phyloP scores from a whole-genome alignment of 129 eudicot genomes.

The Erigeron canadensis region DNA sequence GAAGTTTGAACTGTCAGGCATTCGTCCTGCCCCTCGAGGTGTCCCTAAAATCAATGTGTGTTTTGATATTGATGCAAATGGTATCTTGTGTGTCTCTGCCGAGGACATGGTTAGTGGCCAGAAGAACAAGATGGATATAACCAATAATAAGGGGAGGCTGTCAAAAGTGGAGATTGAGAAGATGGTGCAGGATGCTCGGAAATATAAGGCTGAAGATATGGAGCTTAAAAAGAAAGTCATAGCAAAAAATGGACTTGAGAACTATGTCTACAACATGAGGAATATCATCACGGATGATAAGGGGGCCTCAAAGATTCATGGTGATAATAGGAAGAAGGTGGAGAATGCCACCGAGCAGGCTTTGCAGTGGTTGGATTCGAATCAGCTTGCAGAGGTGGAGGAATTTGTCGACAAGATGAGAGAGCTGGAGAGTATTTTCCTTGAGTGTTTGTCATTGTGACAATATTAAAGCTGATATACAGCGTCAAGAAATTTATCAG shows the following conservation, averaged over 20 bases:
- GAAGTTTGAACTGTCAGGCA: slow-evolving; percentile 18
- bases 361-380: slow-evolving; percentile 18
- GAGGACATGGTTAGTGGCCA: slow-evolving; percentile 58
- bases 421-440: slow-evolving; percentile 17
- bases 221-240: slow-evolving; percentile 10
- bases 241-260: slow-evolving; percentile 14
- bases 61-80: slow-evolving; percentile 30
- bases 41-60: neutral
- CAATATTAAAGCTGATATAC: no score
- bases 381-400: slow-evolving; percentile 15
- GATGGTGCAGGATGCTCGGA: slow-evolving; percentile 49
- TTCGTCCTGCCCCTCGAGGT: slow-evolving; percentile 11
- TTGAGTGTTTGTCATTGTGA: no score
- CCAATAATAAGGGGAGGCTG: slow-evolving; percentile 35
- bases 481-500: no score
- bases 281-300: slow-evolving; percentile 6
- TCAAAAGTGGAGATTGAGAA: slow-evolving; percentile 40
- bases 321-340: slow-evolving; percentile 21
- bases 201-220: slow-evolving; percentile 20
- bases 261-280: slow-evolving; percentile 15
- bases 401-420: slow-evolving; percentile 17
- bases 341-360: slow-evolving; percentile 16
- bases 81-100: slow-evolving; percentile 50
- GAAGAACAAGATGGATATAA: slow-evolving; percentile 54
- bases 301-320: neutral